A percentile compares a stretch with the other conserved stretches of the same genome.
Conservation (phyloP, 2,329 filamentous ascomycete genomes). For the Epichloe coenophiala region DNA sequence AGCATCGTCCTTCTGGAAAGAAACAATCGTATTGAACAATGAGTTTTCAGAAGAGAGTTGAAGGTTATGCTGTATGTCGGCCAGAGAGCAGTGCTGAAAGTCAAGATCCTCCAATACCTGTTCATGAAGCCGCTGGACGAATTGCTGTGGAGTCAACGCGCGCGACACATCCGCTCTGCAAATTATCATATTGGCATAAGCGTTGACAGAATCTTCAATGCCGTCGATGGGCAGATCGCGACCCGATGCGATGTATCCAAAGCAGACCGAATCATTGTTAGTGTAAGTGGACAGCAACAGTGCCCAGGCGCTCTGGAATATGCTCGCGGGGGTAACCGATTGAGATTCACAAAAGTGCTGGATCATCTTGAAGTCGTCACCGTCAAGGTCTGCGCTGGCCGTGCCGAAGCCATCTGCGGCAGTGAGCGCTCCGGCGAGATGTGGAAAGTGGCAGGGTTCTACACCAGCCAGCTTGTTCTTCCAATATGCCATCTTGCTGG, state of each 20-base stretch:
- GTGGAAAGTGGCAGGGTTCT: constrained; percentile 8
- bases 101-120: constrained; percentile 30
- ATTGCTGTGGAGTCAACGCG: constrained; percentile 21
- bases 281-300: constrained; percentile 5
- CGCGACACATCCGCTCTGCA: neutral
- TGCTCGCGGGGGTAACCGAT: constrained; percentile 10
- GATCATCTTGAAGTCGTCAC: constrained; percentile 1
- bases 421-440: neutral
- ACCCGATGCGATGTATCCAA: constrained; percentile 2
- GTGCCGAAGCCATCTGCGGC: neutral
- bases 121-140: constrained; percentile 23
- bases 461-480: constrained; percentile 5
- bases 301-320: constrained; percentile 7
- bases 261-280: neutral
- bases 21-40: constrained; percentile 21
- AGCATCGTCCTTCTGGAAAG: constrained; percentile 13
- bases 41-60: constrained; percentile 4
- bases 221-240: constrained; percentile 1
- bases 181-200: constrained; percentile 2
- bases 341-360: constrained; percentile 23
- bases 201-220: constrained; percentile 2
- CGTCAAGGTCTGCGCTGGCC: neutral
- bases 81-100: constrained; percentile 34
- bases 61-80: constrained; percentile 27
- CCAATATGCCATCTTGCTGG: constrained; percentile 6